These are phyloP conservation scores for Penicillium fimorum DNA, from an alignment of 495 filamentous ascomycete species.

Conservation along the genomic window DNA sequence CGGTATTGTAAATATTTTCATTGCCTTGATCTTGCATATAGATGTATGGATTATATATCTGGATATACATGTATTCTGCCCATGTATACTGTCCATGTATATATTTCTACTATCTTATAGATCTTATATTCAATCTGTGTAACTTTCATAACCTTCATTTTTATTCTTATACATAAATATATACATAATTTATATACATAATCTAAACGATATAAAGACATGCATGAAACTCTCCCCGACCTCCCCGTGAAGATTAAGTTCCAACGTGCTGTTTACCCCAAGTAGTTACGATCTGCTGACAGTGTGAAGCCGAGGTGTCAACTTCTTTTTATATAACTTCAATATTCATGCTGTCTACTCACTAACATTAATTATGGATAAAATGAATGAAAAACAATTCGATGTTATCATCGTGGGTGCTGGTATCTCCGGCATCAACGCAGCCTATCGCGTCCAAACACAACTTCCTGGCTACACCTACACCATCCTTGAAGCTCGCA, in stretches of 20 bases:
- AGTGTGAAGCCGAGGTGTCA: slow-evolving; percentile 35
- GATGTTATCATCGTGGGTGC: slow-evolving; percentile 73
- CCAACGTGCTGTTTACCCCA: slow-evolving; percentile 2
- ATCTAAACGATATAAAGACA: too few relatives aligned
- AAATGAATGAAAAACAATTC: slow-evolving; percentile 19
- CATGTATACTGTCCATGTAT: background rate
- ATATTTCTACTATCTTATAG: background rate
- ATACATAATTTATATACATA: too few relatives aligned
- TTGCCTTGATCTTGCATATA: too few relatives aligned
- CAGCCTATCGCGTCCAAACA: slow-evolving; percentile 65
- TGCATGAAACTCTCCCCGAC: background rate
- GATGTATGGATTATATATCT: background rate
- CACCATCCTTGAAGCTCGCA: slow-evolving; percentile 61
- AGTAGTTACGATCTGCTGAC: slow-evolving; percentile 5
- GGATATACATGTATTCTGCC: too few relatives aligned
- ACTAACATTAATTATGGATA: slow-evolving; percentile 22
- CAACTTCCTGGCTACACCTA: slow-evolving; percentile 53
- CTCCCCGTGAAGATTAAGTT: slow-evolving; percentile 1
- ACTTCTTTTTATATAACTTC: slow-evolving; percentile 3
- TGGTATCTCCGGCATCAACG: slow-evolving; percentile 75
- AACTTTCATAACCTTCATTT: background rate
- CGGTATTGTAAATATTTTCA: too few relatives aligned
- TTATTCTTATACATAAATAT: too few relatives aligned
- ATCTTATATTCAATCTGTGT: background rate
- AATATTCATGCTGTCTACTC: too few relatives aligned